Base-by-base conservation (phyloP, 148 eudicot species). In the Pouteria glomerata region DNA sequence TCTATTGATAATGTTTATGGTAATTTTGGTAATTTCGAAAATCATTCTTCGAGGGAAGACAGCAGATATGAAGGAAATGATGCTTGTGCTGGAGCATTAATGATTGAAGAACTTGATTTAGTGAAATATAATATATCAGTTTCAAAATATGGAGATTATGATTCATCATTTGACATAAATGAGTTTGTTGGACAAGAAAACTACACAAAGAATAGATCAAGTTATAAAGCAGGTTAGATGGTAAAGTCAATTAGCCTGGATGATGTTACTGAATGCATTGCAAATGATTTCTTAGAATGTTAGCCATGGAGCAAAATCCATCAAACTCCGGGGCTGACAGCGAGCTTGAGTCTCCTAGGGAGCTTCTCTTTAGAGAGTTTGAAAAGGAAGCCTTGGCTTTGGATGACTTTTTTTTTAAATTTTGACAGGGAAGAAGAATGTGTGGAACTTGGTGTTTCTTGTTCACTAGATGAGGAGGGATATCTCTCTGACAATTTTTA, bases 341-440 rank as follows among this genome's bases (percentile, higher is more conserved):
- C 55, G 91, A 85, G 53, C 81, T 81, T 6, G 91, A 84, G 74
- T 85, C 94, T 34, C 94, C 94, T 0, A 84, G 90, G 74, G 91
- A 86, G 70, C 86, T 78, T 63, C 82, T 89, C 39, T 63, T 90
- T 52, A 79, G 87, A 71, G 85, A 82, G 57, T 89, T 85, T 69
- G 84, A 92, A 73, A 76, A 74, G 80, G 93, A 88, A 63, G 71
- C 81, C 8, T 78, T 80, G 51, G 79, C 77, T 64, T 79, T 73
- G 71, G 87, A 85, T 13, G 73, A 69, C 57, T 73, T 85, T 1
- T 72, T 81, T 50, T 83, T 89, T 72, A 81, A 82, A 61, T 70
- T 79, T 65, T 70, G 71, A 57, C n/a, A n/a, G n/a, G 44, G 73
- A 50, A 44, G 84, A 76, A 63, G 80, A 78, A 12, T 79, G 81